Conservation (phyloP, 225 moss, liverwort and hornwort genomes). For the Pseudoscleropodium purum region DNA sequence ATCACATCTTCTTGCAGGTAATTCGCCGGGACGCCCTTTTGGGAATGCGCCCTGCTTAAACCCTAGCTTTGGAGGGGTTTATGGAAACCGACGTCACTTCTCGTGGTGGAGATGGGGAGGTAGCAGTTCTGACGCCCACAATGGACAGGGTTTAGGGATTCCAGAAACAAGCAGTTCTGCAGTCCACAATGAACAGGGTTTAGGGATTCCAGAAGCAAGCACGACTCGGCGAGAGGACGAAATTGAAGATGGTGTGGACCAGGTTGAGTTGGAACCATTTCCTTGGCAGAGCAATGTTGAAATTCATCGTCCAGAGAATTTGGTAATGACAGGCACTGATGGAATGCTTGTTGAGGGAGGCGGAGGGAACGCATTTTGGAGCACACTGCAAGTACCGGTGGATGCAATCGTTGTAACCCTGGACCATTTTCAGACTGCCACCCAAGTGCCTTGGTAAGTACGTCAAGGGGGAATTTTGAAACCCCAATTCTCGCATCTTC, state of each 20-base stretch:
- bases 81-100: conserved; percentile 11
- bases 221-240: neutral
- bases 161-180: neutral
- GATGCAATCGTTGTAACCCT: conserved; percentile 34
- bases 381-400: conserved; percentile 38
- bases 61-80: conserved; percentile 2
- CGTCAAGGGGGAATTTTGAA: neutral
- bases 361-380: conserved; percentile 24
- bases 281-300: conserved; percentile 6
- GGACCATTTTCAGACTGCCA: conserved; percentile 34
- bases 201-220: neutral
- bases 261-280: neutral
- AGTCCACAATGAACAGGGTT: neutral
- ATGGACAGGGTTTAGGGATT: neutral
- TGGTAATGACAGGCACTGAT: neutral
- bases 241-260: neutral
- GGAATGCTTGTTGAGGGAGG: conserved; percentile 1
- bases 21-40: neutral
- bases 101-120: conserved; percentile 38
- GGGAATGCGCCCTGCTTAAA: neutral
- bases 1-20: neutral
- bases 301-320: neutral
- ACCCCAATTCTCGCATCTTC: neutral
- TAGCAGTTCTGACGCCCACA: neutral
- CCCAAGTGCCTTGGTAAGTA: conserved; percentile 47